phyloP scores from a whole-genome alignment of 495 filamentous ascomycete species.

The Penicillium simplicissimum region DNA sequence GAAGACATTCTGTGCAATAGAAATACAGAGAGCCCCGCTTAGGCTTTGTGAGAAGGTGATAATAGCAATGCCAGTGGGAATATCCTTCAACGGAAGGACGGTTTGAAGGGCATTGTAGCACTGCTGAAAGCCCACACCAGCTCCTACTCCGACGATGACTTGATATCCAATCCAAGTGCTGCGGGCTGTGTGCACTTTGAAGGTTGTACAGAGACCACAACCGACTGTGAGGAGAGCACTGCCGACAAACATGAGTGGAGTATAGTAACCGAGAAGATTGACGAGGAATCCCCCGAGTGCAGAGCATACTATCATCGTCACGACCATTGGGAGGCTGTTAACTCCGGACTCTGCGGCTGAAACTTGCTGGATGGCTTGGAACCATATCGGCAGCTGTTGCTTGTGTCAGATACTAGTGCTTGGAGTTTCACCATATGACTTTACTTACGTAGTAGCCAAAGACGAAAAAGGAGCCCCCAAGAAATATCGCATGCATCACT shows the following conservation, averaged over 20 bases:
- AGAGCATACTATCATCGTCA: constrained; percentile 61
- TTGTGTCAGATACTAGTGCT: constrained; percentile 4
- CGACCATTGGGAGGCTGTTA: constrained; percentile 71
- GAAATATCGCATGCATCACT: constrained; percentile 53
- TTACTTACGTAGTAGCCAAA: constrained; percentile 55
- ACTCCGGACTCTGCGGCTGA: constrained; percentile 72
- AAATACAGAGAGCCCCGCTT: constrained; percentile 72
- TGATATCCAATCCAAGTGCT: constrained; percentile 77
- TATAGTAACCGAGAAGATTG: constrained; percentile 70
- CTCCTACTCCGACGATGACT: constrained; percentile 64
- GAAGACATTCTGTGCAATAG: constrained; percentile 77
- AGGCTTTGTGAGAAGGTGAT: constrained; percentile 73
- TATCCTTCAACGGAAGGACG: constrained; percentile 59
- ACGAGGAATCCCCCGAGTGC: constrained; percentile 61
- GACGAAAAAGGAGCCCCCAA: constrained; percentile 66
- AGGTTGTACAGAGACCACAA: constrained; percentile 67
- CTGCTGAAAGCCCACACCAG: constrained; percentile 70
- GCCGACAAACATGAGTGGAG: constrained; percentile 66
- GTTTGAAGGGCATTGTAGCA: constrained; percentile 70
- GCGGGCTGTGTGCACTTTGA: constrained; percentile 51
- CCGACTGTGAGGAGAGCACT: constrained; percentile 63
- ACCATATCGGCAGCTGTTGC: constrained; percentile 77
- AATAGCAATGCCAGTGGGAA: constrained; percentile 65
- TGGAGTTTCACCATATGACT: background rate
- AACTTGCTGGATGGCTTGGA: constrained; percentile 77